Conservation (phyloP, 1,284 basidiomycete species). For the Rhodotorula sp. region DNA sequence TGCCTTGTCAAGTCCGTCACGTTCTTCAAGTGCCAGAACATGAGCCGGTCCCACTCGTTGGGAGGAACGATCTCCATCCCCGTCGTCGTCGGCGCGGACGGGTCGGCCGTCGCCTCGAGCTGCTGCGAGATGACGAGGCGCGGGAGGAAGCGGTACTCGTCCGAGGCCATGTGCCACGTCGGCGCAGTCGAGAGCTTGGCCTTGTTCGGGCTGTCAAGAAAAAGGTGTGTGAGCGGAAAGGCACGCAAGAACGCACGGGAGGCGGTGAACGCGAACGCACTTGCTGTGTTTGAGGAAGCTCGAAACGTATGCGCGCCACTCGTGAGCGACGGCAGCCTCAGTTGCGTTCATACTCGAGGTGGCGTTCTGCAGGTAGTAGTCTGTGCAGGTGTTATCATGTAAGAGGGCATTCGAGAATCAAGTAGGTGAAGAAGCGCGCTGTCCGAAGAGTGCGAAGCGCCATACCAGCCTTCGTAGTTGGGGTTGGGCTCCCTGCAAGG, state of each 20-base stretch:
- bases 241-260: too few relatives aligned
- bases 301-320: slow-evolving; percentile 5
- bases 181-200: background rate
- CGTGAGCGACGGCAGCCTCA: background rate
- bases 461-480: background rate
- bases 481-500: background rate
- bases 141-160: slow-evolving; percentile 3
- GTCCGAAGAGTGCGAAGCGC: background rate
- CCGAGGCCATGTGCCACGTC: background rate
- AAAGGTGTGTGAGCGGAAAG: background rate
- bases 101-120: background rate
- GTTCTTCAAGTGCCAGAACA: background rate
- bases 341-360: background rate
- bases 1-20: background rate
- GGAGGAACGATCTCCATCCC: slow-evolving; percentile 2
- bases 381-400: background rate
- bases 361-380: slow-evolving; percentile 4
- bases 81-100: slow-evolving; percentile 1
- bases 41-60: slow-evolving; percentile 3
- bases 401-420: background rate
- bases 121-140: background rate
- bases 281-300: slow-evolving; percentile 2
- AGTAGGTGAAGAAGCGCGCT: background rate
- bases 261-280: background rate
- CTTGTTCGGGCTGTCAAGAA: background rate